Base-by-base conservation (phyloP, 2,329 filamentous ascomycete genomes). In the Uncinocarpus reesii region DNA sequence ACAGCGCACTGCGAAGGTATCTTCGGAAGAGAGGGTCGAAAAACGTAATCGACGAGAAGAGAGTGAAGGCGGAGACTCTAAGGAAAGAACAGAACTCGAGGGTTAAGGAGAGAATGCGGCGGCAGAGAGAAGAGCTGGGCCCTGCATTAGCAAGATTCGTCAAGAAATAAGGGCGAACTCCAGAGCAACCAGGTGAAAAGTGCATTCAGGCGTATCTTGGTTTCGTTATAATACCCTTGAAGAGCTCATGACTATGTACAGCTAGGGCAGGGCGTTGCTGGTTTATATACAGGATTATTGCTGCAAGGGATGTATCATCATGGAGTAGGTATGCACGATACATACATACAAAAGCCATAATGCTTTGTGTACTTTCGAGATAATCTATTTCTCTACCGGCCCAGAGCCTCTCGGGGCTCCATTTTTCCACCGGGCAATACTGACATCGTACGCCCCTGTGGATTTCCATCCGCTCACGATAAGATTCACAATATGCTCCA, bases 21-120 rank as follows among this genome's bases (percentile, higher is more conserved):
- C 68, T 96, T 61, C 75, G 92, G 56, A 96, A 96, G 79, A 89
- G 92, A 71, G 81, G 86, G 38, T 83, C 83, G 61, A 86, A 84
- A 75, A 96, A 96, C 65, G 79, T 98, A 50, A 88, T 98, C 64
- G 92, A 98, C 71, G 92, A 95, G 75, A 89, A 90, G 77, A 82
- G 85, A 62, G 68, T 95, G 65, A 81, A 83, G 62, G 83, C 89
- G 41, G 86, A 95, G 65, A 86, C 88, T 68, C 73, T 95, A 63
- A 81, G 83, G 71, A 77, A 79, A 62, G 74, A 76, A 56, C 74
- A 77, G 59, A 80, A 82, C 56, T 79, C 83, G 65, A 79, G 79
- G 65, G 77, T 82, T 57, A 77, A 81, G 63, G 78, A 81, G 60
- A 81, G 76, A 60, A 70, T 82, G 57, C 75, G 79, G 59, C 76